These are phyloP conservation scores for Mentha longifolia DNA, from an alignment of 257 asterid species.

Conservation along the genomic window DNA sequence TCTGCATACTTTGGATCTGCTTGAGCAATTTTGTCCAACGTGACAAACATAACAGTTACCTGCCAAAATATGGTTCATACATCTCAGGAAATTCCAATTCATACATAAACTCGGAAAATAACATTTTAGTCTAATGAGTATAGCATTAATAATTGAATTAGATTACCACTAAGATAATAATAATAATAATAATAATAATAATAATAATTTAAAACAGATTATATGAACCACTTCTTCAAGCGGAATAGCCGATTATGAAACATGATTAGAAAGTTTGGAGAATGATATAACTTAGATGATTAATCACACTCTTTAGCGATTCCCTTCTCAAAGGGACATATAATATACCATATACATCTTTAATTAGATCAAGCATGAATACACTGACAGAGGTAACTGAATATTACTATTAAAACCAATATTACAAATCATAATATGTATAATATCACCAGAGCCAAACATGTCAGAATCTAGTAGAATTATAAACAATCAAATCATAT, in stretches of 20 bases:
- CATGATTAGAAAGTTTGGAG: conserved; percentile 4
- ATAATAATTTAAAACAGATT: conserved; percentile 11
- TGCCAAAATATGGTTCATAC: conserved; percentile 51
- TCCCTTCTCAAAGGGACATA: conserved; percentile 18
- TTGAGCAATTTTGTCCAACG: conserved; percentile 96
- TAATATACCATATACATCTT: conserved; percentile 7
- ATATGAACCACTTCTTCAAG: conserved; percentile 5
- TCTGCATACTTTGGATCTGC: conserved; percentile 87
- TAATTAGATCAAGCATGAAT: conserved; percentile 17
- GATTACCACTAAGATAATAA: neutral
- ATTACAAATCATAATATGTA: conserved; percentile 6
- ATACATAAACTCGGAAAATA: conserved; percentile 24
- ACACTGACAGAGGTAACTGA: conserved; percentile 16
- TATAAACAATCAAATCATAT: neutral
- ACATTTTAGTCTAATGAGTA: conserved; percentile 8
- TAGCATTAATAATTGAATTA: conserved; percentile 1
- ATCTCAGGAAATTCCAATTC: conserved; percentile 28
- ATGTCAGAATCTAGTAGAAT: conserved; percentile 15
- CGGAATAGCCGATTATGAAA: conserved; percentile 10
- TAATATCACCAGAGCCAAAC: neutral
- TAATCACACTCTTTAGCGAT: conserved; percentile 18
- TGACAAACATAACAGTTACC: conserved; percentile 97
- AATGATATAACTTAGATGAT: neutral
- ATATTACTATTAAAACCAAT: neutral
- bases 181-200: neutral